Evolutionary conservation across 2,329 filamentous ascomycete genomes (phyloP).

Genomic region (Stemphylium vesicarium): DNA sequence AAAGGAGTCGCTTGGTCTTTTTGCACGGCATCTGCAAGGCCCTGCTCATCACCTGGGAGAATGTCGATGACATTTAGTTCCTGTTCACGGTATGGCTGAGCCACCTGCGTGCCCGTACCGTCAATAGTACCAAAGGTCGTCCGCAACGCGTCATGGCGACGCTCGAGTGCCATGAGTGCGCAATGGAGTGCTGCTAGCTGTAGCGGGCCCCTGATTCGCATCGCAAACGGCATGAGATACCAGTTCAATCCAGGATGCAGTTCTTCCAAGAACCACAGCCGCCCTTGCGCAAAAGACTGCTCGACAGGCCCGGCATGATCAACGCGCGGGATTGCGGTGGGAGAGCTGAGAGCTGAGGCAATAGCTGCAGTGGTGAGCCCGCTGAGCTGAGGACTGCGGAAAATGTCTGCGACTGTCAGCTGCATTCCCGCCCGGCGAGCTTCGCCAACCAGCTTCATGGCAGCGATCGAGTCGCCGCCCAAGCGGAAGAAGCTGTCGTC

Average conservation of each 20-base stretch:
- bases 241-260: conserved; percentile 2
- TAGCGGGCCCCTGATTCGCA: neutral
- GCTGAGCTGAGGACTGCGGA: too few species aligned
- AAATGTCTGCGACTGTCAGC: neutral
- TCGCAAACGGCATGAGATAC: neutral
- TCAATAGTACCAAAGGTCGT: neutral
- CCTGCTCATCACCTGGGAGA: neutral
- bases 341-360: too few species aligned
- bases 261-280: conserved; percentile 7
- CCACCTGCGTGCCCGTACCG: neutral
- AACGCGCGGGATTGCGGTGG: neutral
- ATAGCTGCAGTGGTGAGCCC: too few species aligned
- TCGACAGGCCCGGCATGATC: neutral
- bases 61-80: neutral
- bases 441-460: conserved; percentile 15
- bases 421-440: neutral
- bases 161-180: neutral
- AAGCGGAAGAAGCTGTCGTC: conserved; percentile 21
- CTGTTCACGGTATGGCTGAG: neutral
- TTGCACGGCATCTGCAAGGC: too few species aligned
- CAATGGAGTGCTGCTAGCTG: neutral
- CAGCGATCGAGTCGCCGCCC: conserved; percentile 17
- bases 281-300: conserved; percentile 3
- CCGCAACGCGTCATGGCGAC: conserved; percentile 5
- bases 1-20: conserved; percentile 4